phyloP scores from a whole-genome alignment of 768 basidiomycete species.

The Boletus vinaceobasis region DNA sequence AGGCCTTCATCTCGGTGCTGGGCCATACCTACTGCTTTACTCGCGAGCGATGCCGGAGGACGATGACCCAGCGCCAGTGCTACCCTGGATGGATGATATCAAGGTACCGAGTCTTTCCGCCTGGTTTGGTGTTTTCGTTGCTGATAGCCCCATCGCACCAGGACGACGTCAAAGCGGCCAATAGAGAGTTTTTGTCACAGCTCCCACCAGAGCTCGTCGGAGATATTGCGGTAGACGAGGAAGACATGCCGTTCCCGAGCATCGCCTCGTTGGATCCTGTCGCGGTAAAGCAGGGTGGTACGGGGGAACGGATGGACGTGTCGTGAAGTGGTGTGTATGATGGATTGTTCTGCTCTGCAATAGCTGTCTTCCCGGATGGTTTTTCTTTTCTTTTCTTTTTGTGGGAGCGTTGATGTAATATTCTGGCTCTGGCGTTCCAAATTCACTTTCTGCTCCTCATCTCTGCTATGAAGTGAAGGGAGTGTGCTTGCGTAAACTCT shows the following conservation, averaged over 20 bases:
- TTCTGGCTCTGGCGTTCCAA: too few species aligned
- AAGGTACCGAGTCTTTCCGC: constrained; percentile 13
- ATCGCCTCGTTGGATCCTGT: not conserved
- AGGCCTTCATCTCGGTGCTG: constrained; percentile 72
- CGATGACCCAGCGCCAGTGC: constrained; percentile 4
- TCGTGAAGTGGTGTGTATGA: constrained; percentile 1
- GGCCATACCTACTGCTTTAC: constrained; percentile 78
- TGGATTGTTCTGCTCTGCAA: not conserved
- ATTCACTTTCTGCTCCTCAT: not conserved
- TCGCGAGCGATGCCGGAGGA: constrained; percentile 33
- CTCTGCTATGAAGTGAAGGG: not conserved
- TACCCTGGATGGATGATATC: constrained; percentile 32
- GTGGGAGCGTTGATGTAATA: not conserved
- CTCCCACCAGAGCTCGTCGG: constrained; percentile 31
- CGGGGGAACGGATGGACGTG: constrained; percentile 17
- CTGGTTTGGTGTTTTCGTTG: not conserved
- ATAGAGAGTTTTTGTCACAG: constrained; percentile 34
- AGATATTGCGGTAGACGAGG: constrained; percentile 20
- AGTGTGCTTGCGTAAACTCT: not conserved
- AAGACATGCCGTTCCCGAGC: not conserved
- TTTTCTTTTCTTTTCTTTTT: not conserved
- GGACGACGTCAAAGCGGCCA: constrained; percentile 38
- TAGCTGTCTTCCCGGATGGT: not conserved
- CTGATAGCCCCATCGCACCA: not conserved
- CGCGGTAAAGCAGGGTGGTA: not conserved